These are phyloP conservation scores for Pelargonium cotyledonis DNA, from an alignment of 441 rosid species.

Conservation along the genomic window DNA sequence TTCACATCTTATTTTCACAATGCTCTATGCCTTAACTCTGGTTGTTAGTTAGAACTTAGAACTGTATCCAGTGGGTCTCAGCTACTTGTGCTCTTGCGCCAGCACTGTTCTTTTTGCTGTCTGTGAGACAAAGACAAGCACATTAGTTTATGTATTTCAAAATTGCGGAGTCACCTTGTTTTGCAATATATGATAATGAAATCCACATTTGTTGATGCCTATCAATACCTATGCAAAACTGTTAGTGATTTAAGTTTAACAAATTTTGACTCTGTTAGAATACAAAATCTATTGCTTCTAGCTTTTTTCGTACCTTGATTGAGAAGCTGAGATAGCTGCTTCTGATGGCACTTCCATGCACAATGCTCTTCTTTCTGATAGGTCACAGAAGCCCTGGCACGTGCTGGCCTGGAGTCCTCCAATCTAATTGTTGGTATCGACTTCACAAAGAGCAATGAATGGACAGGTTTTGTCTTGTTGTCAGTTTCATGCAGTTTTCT, in stretches of 20 bases:
- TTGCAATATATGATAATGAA: neutral
- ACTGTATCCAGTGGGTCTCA: neutral
- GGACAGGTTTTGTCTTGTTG: slow-evolving; percentile 48
- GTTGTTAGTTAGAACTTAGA: neutral
- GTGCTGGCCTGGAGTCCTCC: slow-evolving; percentile 65
- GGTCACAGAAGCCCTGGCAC: slow-evolving; percentile 64
- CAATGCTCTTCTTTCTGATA: slow-evolving; percentile 11
- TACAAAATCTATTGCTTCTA: too few relatives aligned
- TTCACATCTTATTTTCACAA: neutral
- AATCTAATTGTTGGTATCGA: slow-evolving; percentile 73
- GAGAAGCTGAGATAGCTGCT: too few relatives aligned
- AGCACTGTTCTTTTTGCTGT: neutral
- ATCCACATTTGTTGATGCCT: neutral
- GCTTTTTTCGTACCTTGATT: too few relatives aligned
- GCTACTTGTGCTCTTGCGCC: neutral
- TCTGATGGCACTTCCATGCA: too few relatives aligned
- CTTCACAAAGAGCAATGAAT: slow-evolving; percentile 73
- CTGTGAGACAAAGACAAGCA: neutral
- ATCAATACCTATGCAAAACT: neutral
- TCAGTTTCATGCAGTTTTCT: slow-evolving; percentile 13
- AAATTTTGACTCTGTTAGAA: neutral
- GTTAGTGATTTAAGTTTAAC: neutral
- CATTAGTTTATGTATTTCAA: too few relatives aligned
- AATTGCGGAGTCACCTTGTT: neutral
- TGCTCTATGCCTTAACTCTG: neutral